phyloP scores from a whole-genome alignment of 768 basidiomycete genomes.

The Strobilomyces echinocephalus region DNA sequence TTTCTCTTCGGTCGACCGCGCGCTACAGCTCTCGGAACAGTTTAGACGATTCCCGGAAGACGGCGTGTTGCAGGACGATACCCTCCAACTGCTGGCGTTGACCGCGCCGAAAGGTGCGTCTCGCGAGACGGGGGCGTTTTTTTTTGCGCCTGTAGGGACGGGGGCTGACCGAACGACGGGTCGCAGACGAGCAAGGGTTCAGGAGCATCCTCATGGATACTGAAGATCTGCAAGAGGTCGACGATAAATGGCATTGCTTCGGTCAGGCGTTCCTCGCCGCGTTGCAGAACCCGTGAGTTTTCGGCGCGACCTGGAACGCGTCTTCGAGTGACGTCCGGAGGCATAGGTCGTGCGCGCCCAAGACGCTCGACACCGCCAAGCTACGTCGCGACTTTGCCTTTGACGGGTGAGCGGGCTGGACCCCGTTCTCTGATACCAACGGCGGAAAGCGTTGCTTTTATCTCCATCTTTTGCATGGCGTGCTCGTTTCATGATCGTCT shows the following conservation, averaged over 20 bases:
- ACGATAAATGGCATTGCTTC: constrained; percentile 19
- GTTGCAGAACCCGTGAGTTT: constrained; percentile 16
- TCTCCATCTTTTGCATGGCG: neutral
- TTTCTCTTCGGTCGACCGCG: neutral
- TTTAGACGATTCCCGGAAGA: constrained; percentile 2
- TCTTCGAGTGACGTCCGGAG: neutral
- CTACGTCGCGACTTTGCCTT: constrained; percentile 34
- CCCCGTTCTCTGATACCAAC: neutral
- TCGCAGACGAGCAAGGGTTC: constrained; percentile 14
- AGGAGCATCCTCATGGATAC: constrained; percentile 13
- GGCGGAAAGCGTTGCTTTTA: neutral
- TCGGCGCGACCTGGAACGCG: neutral
- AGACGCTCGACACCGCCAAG: constrained; percentile 19
- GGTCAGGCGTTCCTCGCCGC: constrained; percentile 19
- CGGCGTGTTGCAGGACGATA: constrained; percentile 21
- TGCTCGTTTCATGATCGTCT: constrained; percentile 4
- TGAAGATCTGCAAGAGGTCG: constrained; percentile 10
- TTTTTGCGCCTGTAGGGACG: too few relatives aligned
- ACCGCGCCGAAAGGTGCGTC: constrained; percentile 17
- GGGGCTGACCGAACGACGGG: neutral
- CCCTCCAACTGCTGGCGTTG: constrained; percentile 22
- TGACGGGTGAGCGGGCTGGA: constrained; percentile 13
- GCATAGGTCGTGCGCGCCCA: neutral
- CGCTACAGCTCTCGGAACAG: constrained; percentile 15
- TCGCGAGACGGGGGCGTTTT: too few relatives aligned